Base-by-base conservation (phyloP, 345 rosid species). In the Carallia pectinifolia region DNA sequence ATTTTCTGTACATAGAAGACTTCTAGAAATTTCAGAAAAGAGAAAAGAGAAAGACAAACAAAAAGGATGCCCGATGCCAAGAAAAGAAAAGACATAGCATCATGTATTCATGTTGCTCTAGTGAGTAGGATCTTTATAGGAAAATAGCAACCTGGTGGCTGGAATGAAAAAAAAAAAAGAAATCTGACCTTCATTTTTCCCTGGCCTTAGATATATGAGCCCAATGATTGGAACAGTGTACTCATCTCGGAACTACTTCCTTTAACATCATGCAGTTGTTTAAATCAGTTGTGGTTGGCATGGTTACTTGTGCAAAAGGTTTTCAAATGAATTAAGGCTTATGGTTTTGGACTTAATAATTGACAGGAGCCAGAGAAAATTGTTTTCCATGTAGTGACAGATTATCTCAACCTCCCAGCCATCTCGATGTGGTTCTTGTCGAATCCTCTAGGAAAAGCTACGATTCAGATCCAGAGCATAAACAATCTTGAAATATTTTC, bases 401-500 rank as follows among this genome's bases (percentile, higher is more conserved):
- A 77, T 71, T 71, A 68, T 61, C 76, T 76, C 29, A 76, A 76
- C 53, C 47, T 76, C 72, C 80, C 80, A 47, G 72, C 80, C 47
- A 71, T 76, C 30, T 71, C 76, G 1, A 71, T 76, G 80, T 76
- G 80, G 80, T 76, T 76, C 76, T 67, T 76, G 63, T n/a, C 67
- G 63, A 60, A 71, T 34, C 72, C 76, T 66, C 80, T 76, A 23
- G 67, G 68, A 48, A 76, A 71, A 67, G 80, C 72, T 34, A 48
- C 66, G 2, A 56, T 76, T 61, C 72, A 76, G 13, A 62, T 76
- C 65, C 75, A 76, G 59, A 76, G 76, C 80, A 66, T 76, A 53
- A 68, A 71, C 3, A 58, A 71, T 18, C 71, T 71, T 18, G 68
- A 36, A 67, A 61, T 47, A 58, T 36, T 56, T 54, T 60, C 61